Percentiles rank a stretch among this genome's conserved stretches.
phyloP scores from a whole-genome alignment of 139 green algal genomes.

The Gonium pectorale region DNA sequence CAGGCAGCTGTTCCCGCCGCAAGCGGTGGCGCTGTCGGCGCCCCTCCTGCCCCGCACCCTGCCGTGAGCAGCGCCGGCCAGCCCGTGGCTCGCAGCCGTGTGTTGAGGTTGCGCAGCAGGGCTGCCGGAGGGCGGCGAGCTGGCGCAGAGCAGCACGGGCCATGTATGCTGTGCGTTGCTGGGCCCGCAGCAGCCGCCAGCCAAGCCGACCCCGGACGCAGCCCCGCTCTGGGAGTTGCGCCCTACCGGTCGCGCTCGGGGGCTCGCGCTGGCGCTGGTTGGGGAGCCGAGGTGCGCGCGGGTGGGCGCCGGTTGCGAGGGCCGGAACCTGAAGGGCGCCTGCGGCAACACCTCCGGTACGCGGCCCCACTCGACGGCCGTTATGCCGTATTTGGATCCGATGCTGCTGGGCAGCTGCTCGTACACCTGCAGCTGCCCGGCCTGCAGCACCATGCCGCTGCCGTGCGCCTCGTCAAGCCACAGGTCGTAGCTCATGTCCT shows the following conservation, averaged over 20 bases:
- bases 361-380: constrained; percentile 8
- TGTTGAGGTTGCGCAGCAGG: background rate
- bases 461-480: background rate
- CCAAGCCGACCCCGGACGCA: background rate
- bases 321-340: constrained; percentile 36
- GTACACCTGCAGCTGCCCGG: constrained; percentile 26
- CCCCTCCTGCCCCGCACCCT: background rate
- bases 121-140: background rate
- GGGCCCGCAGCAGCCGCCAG: background rate
- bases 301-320: background rate
- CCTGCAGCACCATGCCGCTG: constrained; percentile 3
- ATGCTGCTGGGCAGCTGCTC: constrained; percentile 20
- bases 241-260: background rate
- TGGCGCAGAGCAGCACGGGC: constrained; percentile 19
- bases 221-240: background rate
- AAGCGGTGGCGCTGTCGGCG: background rate
- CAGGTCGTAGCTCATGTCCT: constrained; percentile 7
- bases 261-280: background rate
- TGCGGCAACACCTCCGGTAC: constrained; percentile 38
- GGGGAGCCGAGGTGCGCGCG: background rate
- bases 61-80: background rate
- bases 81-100: background rate
- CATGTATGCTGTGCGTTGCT: constrained; percentile 37
- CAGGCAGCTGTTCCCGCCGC: background rate
- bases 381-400: background rate